Evolutionary conservation across 1,139 yeast genomes (phyloP).

Genomic region (Hansenula anomala): DNA sequence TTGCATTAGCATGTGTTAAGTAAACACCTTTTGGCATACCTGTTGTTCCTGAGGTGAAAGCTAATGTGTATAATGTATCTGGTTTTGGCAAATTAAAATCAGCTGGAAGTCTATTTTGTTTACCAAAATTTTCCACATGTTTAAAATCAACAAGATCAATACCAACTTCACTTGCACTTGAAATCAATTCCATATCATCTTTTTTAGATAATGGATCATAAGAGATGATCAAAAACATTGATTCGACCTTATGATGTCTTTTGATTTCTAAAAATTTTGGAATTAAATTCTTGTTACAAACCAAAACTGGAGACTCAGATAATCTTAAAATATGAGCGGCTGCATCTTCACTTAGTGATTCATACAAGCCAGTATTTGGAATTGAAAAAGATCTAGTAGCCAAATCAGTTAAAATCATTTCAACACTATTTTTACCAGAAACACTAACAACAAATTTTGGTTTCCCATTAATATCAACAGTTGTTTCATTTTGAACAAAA

Average conservation of each 20-base stretch:
- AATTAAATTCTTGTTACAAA: constrained; percentile 30
- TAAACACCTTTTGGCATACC: constrained; percentile 51
- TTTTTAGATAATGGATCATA: constrained; percentile 32
- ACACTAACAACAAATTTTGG: constrained; percentile 17
- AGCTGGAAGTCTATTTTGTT: constrained; percentile 26
- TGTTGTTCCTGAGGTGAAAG: constrained; percentile 53
- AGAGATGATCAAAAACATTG: constrained; percentile 25
- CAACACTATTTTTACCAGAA: constrained; percentile 17
- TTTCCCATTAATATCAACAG: constrained; percentile 5
- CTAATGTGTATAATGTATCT: constrained; percentile 39
- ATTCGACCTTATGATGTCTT: constrained; percentile 9
- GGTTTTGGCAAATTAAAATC: constrained; percentile 36
- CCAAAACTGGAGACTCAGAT: constrained; percentile 33
- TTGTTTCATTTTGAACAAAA: constrained; percentile 15
- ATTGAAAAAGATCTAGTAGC: constrained; percentile 33
- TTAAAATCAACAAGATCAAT: constrained; percentile 28
- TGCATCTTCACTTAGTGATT: constrained; percentile 35
- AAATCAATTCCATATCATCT: constrained; percentile 8
- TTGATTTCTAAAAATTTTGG: constrained; percentile 26
- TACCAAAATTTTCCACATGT: constrained; percentile 37
- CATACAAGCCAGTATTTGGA: constrained; percentile 37
- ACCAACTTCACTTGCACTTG: constrained; percentile 9
- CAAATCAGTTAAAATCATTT: constrained; percentile 29
- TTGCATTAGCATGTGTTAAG: constrained; percentile 38
- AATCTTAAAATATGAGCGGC: constrained; percentile 30